phyloP scores from a whole-genome alignment of 352 stramenopile genomes.

The Pythium scleroteichum region DNA sequence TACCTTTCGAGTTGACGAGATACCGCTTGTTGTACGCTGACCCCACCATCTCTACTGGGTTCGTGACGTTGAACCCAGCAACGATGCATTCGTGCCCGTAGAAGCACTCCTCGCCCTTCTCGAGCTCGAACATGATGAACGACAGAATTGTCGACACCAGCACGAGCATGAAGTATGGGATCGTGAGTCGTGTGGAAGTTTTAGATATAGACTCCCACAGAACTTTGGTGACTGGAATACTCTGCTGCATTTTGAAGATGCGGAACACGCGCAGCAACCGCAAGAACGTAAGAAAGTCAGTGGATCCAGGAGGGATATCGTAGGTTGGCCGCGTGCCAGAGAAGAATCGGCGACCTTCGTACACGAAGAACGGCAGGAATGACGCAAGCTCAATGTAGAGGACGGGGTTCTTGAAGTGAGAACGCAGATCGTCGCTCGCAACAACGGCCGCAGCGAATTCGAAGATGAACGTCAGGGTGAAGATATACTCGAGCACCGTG shows the following conservation, averaged over 20 bases:
- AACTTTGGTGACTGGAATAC: slow-evolving; percentile 77
- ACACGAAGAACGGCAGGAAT: slow-evolving; percentile 72
- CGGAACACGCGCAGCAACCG: slow-evolving; percentile 59
- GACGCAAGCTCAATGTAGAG: slow-evolving; percentile 64
- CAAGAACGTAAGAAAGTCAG: slow-evolving; percentile 61
- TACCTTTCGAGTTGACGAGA: slow-evolving; percentile 66
- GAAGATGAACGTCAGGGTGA: slow-evolving; percentile 65
- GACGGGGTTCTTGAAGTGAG: slow-evolving; percentile 69
- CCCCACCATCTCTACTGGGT: slow-evolving; percentile 48
- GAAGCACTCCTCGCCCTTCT: slow-evolving; percentile 79
- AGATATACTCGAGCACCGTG: slow-evolving; percentile 61
- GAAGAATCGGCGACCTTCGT: slow-evolving; percentile 46
- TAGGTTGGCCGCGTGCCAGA: slow-evolving; percentile 46
- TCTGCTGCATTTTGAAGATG: slow-evolving; percentile 81
- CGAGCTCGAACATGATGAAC: slow-evolving; percentile 80
- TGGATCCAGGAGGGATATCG: slow-evolving; percentile 64
- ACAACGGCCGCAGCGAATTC: slow-evolving; percentile 48
- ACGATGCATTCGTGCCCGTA: slow-evolving; percentile 68
- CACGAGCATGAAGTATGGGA: slow-evolving; percentile 82
- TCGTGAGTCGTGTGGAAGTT: slow-evolving; percentile 67
- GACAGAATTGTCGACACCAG: slow-evolving; percentile 72
- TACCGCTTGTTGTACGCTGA: slow-evolving; percentile 65
- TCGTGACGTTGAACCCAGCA: slow-evolving; percentile 58
- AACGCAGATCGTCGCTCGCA: slow-evolving; percentile 37
- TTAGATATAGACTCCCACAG: slow-evolving; percentile 83